phyloP scores from a whole-genome alignment of 2,329 filamentous ascomycete genomes.

The Fusarium cicatricum region DNA sequence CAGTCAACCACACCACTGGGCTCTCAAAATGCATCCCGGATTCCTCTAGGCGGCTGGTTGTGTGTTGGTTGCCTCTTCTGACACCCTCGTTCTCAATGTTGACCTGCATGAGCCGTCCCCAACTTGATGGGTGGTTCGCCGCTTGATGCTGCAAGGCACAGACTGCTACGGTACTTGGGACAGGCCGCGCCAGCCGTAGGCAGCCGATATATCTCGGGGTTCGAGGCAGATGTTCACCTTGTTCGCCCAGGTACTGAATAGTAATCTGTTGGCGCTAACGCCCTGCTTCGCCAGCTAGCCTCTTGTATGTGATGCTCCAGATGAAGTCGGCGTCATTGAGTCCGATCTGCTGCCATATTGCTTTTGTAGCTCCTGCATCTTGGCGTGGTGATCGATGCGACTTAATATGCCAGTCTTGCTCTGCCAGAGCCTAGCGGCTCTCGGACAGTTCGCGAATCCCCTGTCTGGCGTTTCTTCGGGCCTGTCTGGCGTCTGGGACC shows the following conservation, averaged over 20 bases:
- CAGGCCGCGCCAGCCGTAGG: conserved; percentile 3
- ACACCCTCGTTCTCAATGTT: conserved; percentile 14
- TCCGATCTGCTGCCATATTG: conserved; percentile 25
- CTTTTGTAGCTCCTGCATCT: conserved; percentile 21
- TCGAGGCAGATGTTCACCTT: neutral
- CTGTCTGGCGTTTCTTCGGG: conserved; percentile 25
- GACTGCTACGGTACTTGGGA: conserved; percentile 1
- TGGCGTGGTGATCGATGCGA: conserved; percentile 15
- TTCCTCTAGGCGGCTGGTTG: conserved; percentile 28
- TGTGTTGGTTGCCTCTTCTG: conserved; percentile 28
- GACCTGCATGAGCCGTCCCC: conserved; percentile 30
- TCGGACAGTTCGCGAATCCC: conserved; percentile 19
- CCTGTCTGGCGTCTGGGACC: conserved; percentile 27
- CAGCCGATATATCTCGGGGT: conserved; percentile 17
- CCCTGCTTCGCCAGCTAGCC: conserved; percentile 11
- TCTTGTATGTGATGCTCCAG: neutral
- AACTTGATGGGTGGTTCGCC: conserved; percentile 7
- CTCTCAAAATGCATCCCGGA: neutral
- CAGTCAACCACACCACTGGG: conserved; percentile 16
- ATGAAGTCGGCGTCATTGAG: conserved; percentile 28
- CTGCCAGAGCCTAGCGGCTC: conserved; percentile 15
- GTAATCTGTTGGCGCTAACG: conserved; percentile 22
- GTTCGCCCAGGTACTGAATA: conserved; percentile 11
- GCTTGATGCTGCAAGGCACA: conserved; percentile 33
- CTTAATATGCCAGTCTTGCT: conserved; percentile 22